Conservation (phyloP, 1,284 basidiomycete species). For the Ceratobasidium sp. region DNA sequence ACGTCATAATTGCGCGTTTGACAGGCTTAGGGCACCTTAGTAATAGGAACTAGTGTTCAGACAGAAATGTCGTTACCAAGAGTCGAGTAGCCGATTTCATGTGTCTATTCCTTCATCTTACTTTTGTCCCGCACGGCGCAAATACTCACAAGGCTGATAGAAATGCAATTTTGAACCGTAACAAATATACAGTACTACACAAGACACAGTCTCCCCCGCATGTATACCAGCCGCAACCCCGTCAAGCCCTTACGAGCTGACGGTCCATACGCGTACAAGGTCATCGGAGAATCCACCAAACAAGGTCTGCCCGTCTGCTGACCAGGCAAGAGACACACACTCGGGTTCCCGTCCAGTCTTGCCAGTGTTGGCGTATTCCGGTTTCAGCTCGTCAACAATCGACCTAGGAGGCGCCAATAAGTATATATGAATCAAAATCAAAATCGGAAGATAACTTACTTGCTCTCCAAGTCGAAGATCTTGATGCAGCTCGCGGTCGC, state of each 20-base stretch:
- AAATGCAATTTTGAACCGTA: slow-evolving; percentile 44
- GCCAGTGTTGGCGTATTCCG: slow-evolving; percentile 85
- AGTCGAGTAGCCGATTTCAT: no score
- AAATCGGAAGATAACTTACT: slow-evolving; percentile 69
- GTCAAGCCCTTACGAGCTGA: slow-evolving; percentile 57
- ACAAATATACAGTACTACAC: slow-evolving; percentile 42
- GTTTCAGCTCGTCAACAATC: slow-evolving; percentile 99
- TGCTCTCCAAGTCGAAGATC: slow-evolving; percentile 99
- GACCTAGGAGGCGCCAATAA: slow-evolving; percentile 70
- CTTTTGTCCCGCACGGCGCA: not conserved
- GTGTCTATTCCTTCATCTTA: no score
- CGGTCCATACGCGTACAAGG: slow-evolving; percentile 92
- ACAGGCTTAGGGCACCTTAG: no score
- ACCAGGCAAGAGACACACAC: slow-evolving; percentile 99
- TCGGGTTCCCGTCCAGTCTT: slow-evolving; percentile 90
- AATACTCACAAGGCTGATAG: slow-evolving; percentile 29
- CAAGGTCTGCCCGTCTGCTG: slow-evolving; percentile 96
- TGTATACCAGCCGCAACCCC: slow-evolving; percentile 30
- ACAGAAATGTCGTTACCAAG: no score
- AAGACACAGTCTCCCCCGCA: slow-evolving; percentile 7
- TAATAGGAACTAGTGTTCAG: no score
- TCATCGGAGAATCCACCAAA: slow-evolving; percentile 97
- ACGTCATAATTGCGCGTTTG: no score
- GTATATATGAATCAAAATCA: slow-evolving; percentile 50
- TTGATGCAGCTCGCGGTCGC: slow-evolving; percentile 98